phyloP scores from a whole-genome alignment of 371 early-diverging fungal genomes.

The Mucor sp. region DNA sequence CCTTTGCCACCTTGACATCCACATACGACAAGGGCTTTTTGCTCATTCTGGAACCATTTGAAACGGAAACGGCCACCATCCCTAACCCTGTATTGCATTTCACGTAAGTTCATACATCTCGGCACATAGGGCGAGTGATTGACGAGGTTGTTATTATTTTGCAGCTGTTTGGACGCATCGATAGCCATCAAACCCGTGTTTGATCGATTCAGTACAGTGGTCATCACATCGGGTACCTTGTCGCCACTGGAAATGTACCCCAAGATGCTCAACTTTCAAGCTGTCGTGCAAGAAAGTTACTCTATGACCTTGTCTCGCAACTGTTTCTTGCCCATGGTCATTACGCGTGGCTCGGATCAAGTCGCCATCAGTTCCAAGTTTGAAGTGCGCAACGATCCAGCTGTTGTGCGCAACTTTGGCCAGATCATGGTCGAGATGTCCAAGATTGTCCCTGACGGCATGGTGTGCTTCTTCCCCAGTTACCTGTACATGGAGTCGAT shows the following conservation, averaged over 20 bases:
- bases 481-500: conserved; percentile 99
- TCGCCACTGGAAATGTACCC: conserved; percentile 99
- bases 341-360: conserved; percentile 98
- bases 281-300: conserved; percentile 88
- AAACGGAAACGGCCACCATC: conserved; percentile 87
- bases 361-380: conserved; percentile 96
- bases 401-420: conserved; percentile 99
- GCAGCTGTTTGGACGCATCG: conserved; percentile 96
- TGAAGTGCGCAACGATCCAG: conserved; percentile 97
- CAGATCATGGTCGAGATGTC: conserved; percentile 96
- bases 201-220: conserved; percentile 94
- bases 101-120: too few species aligned
- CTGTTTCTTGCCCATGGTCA: conserved; percentile 96
- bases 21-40: conserved; percentile 97
- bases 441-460: conserved; percentile 97
- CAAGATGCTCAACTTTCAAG: conserved; percentile 91
- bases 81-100: conserved; percentile 96
- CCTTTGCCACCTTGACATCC: conserved; percentile 94
- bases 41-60: conserved; percentile 98
- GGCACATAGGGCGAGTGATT: neutral
- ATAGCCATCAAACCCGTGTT: conserved; percentile 98
- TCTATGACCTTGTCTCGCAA: conserved; percentile 93
- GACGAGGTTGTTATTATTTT: neutral
- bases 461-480: conserved; percentile 99
- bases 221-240: conserved; percentile 99